Percentiles rank a stretch among this genome's conserved stretches.
These are phyloP conservation scores for Salix koriyanagi DNA, from an alignment of 345 rosid species.

Conservation along the genomic window DNA sequence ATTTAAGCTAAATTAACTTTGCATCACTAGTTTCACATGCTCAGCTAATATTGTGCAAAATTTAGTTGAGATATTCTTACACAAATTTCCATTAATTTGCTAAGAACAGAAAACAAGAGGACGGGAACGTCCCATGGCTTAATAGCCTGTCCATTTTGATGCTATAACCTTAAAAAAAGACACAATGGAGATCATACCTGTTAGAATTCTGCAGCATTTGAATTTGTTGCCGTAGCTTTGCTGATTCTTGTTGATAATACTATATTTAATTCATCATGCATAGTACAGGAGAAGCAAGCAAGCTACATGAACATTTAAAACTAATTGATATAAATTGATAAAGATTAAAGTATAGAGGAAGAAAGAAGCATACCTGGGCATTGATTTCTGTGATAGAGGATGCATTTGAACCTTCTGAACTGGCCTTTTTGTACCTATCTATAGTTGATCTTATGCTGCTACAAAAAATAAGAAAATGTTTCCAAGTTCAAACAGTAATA, in stretches of 20 bases:
- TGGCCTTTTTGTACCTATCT: conserved; percentile 91
- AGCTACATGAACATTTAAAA: background rate
- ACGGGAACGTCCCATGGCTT: background rate
- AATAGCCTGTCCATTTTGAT: background rate
- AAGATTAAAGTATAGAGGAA: background rate
- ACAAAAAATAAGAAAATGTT: background rate
- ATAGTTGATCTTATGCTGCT: conserved; percentile 80
- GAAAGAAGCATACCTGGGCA: conserved; percentile 62
- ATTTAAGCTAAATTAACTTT: background rate
- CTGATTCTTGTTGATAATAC: conserved; percentile 98
- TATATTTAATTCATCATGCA: conserved; percentile 17
- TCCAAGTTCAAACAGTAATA: background rate
- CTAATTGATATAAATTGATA: no score
- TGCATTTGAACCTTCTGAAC: conserved; percentile 59
- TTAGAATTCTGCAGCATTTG: conserved; percentile 88
- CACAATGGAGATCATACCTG: conserved; percentile 41
- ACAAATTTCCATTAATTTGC: background rate
- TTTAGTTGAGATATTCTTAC: no score
- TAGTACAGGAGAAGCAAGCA: background rate
- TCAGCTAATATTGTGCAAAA: background rate
- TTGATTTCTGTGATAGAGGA: conserved; percentile 79
- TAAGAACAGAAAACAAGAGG: background rate
- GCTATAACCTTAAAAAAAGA: background rate
- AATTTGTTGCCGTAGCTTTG: conserved; percentile 88
- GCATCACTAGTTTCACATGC: background rate